Conservation (phyloP, 2,329 filamentous ascomycete genomes). For the Ceratocystis harringtonii region DNA sequence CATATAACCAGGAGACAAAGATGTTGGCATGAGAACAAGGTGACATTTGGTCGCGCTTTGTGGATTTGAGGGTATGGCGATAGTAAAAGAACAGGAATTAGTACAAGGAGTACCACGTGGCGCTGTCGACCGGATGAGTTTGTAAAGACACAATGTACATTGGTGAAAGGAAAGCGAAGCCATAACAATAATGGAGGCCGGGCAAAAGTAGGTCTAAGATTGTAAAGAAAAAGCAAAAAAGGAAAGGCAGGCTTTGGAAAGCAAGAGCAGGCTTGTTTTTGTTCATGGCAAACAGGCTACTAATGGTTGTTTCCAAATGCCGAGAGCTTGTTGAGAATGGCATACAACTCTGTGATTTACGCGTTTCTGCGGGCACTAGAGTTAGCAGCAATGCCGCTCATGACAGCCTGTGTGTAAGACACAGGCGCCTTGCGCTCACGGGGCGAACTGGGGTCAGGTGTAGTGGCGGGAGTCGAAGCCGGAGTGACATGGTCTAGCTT, state of each 20-base stretch:
- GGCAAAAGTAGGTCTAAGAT: no score
- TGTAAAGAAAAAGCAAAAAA: not conserved
- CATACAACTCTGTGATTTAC: not conserved
- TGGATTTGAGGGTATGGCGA: not conserved
- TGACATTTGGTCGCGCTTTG: not conserved
- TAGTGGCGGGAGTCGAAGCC: conserved; percentile 50
- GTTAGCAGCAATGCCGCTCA: not conserved
- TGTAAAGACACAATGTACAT: conserved; percentile 8
- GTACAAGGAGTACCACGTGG: not conserved
- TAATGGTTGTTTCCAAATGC: no score
- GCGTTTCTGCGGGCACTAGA: conserved; percentile 3
- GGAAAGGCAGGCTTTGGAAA: not conserved
- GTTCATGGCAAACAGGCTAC: not conserved
- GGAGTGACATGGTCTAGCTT: conserved; percentile 32
- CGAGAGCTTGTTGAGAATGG: no score
- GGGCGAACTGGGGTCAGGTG: conserved; percentile 44
- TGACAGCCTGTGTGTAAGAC: conserved; percentile 1
- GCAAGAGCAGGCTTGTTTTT: not conserved
- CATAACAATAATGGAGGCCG: no score
- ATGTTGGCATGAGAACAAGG: not conserved
- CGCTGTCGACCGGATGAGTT: not conserved
- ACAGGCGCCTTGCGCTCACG: not conserved
- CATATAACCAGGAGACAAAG: not conserved
- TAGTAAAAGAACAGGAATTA: not conserved
- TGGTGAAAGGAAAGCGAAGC: not conserved